Conservation (phyloP, 2,329 filamentous ascomycete species). For the Cladosporium austrohemisphaericum region DNA sequence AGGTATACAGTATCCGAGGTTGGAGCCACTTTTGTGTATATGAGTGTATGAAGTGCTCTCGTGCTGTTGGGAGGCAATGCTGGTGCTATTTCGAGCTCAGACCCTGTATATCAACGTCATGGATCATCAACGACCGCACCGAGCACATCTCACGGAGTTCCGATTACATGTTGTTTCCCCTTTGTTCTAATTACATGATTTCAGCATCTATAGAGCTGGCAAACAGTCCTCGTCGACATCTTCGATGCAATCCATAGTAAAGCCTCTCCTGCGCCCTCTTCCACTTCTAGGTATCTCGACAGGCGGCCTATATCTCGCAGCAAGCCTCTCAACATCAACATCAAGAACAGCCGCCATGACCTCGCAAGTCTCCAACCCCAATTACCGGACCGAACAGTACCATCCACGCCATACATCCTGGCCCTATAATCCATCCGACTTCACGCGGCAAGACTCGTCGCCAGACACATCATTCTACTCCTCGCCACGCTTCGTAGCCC, state of each 20-base stretch:
- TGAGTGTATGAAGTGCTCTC: too few species aligned
- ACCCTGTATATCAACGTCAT: neutral
- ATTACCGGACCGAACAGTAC: slow-evolving; percentile 26
- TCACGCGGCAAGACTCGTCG: slow-evolving; percentile 37
- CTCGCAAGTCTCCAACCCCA: slow-evolving; percentile 4
- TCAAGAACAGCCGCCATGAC: neutral
- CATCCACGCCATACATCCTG: slow-evolving; percentile 31
- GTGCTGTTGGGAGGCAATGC: too few species aligned
- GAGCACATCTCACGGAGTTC: too few species aligned
- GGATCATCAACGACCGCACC: too few species aligned
- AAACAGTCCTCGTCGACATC: too few species aligned
- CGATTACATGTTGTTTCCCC: too few species aligned
- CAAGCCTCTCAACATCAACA: slow-evolving; percentile 13
- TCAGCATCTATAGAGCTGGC: too few species aligned
- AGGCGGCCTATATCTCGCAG: slow-evolving; percentile 17
- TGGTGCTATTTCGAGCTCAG: too few species aligned
- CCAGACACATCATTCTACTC: slow-evolving; percentile 39
- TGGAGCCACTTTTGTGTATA: too few species aligned
- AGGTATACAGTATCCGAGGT: too few species aligned
- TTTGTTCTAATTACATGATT: too few species aligned
- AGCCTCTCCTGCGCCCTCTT: slow-evolving; percentile 20
- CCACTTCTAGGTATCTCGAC: slow-evolving; percentile 22
- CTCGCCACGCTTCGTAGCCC: slow-evolving; percentile 49
- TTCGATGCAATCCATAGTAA: slow-evolving; percentile 16
- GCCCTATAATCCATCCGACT: slow-evolving; percentile 38